Evolutionary conservation across 78 protist species (phyloP).

Genomic region (Anaeramoeba ignava): DNA sequence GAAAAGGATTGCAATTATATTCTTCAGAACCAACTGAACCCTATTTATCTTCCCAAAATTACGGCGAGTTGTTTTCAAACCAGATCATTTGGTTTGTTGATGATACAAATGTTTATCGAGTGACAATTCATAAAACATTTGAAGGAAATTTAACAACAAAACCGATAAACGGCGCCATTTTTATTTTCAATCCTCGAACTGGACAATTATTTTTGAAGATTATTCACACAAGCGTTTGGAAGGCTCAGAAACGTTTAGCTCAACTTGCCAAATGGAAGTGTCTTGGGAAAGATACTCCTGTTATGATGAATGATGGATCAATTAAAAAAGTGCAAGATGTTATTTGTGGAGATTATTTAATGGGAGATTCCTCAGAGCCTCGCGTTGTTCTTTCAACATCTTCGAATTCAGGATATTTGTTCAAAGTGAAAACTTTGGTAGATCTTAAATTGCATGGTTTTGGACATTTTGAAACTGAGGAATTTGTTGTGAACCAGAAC

Average conservation of each 20-base stretch:
- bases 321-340: too few relatives aligned
- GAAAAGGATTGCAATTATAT: conserved; percentile 93
- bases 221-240: conserved; percentile 97
- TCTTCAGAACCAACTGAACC: not conserved
- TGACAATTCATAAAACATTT: conserved; percentile 92
- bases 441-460: too few relatives aligned
- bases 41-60: conserved; percentile 59
- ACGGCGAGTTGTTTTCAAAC: conserved; percentile 65
- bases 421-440: too few relatives aligned
- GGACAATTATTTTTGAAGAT: conserved; percentile 97
- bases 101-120: conserved; percentile 98
- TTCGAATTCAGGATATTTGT: too few relatives aligned
- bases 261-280: conserved; percentile 95
- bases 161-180: conserved; percentile 99
- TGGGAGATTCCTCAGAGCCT: too few relatives aligned
- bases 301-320: too few relatives aligned
- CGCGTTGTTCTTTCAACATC: too few relatives aligned
- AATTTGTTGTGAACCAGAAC: too few relatives aligned
- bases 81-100: conserved; percentile 98
- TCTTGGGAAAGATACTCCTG: too few relatives aligned
- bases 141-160: conserved; percentile 78
- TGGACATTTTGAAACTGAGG: too few relatives aligned
- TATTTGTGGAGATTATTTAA: too few relatives aligned
- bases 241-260: conserved; percentile 96
- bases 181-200: conserved; percentile 98